Percentiles rank a stretch among this genome's conserved stretches.
phyloP scores from a whole-genome alignment of 805 yeast species.

The Ogataea wickerhamii region DNA sequence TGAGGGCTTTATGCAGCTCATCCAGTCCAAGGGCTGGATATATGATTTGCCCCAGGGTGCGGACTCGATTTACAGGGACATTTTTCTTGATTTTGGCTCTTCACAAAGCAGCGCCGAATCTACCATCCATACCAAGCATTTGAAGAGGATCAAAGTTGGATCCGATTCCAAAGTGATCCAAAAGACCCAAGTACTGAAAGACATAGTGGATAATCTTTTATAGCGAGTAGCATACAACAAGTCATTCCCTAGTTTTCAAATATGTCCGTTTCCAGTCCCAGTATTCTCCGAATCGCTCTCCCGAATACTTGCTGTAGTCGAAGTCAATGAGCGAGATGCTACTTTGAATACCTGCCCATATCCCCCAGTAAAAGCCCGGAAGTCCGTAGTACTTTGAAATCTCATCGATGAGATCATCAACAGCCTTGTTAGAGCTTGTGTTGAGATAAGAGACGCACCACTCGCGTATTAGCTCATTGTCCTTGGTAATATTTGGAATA shows the following conservation, averaged over 20 bases:
- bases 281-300: conserved; percentile 59
- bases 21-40: conserved; percentile 61
- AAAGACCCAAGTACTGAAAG: conserved; percentile 16
- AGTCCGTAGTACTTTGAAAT: conserved; percentile 63
- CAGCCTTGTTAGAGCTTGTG: conserved; percentile 20
- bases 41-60: conserved; percentile 50
- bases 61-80: conserved; percentile 31
- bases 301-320: conserved; percentile 61
- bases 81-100: conserved; percentile 11
- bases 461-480: conserved; percentile 42
- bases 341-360: conserved; percentile 77
- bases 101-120: conserved; percentile 1
- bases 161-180: conserved; percentile 15
- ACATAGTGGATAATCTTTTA: conserved; percentile 17
- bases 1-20: conserved; percentile 55
- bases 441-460: conserved; percentile 62
- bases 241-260: conserved; percentile 5
- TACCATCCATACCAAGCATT: not conserved
- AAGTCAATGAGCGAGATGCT: conserved; percentile 68
- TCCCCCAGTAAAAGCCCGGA: conserved; percentile 84
- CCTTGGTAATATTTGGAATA: conserved; percentile 49
- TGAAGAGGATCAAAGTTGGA: conserved; percentile 8
- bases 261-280: conserved; percentile 57
- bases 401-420: conserved; percentile 50
- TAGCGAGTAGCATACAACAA: too few species aligned